Evolutionary conservation across 139 green algal species (phyloP).

Genomic region (Desmodesmus armatus): DNA sequence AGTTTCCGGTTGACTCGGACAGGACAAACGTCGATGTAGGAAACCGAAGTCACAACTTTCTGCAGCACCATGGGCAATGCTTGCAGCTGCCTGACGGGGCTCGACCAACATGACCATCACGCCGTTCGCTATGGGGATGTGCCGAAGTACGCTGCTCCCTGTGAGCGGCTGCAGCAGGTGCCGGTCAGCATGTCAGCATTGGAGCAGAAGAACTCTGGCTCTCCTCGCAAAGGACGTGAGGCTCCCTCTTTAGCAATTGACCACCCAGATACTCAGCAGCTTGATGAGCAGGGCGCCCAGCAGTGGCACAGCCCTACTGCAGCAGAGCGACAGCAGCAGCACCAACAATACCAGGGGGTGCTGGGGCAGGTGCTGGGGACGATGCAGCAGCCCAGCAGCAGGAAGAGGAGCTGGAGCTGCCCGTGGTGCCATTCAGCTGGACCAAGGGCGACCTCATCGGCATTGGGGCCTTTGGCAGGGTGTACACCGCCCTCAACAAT

Average conservation of each 20-base stretch:
- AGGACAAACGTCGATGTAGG: no score
- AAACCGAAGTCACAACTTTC: no score
- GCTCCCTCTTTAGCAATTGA: neutral
- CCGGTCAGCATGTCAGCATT: neutral
- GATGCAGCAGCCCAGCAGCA: neutral
- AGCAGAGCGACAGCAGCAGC: constrained; percentile 6
- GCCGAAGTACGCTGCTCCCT: neutral
- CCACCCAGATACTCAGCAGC: no score
- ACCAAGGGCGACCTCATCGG: constrained; percentile 90
- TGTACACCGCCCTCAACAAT: constrained; percentile 90
- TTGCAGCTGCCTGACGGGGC: neutral
- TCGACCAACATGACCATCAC: neutral
- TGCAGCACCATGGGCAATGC: constrained; percentile 27
- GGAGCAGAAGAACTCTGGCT: constrained; percentile 28
- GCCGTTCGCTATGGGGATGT: neutral
- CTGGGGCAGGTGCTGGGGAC: no score
- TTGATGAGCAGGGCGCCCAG: neutral
- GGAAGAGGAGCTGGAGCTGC: neutral
- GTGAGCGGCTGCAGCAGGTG: neutral
- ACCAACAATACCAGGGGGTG: no score
- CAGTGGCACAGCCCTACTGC: neutral
- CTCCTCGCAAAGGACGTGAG: constrained; percentile 3
- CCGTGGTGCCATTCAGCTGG: constrained; percentile 74
- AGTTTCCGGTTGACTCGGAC: no score
- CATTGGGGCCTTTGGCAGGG: constrained; percentile 91